A percentile compares a stretch with the other conserved stretches of the same genome.
phyloP scores from a whole-genome alignment of 2,329 filamentous ascomycete species.

The Alternaria tenuissima region DNA sequence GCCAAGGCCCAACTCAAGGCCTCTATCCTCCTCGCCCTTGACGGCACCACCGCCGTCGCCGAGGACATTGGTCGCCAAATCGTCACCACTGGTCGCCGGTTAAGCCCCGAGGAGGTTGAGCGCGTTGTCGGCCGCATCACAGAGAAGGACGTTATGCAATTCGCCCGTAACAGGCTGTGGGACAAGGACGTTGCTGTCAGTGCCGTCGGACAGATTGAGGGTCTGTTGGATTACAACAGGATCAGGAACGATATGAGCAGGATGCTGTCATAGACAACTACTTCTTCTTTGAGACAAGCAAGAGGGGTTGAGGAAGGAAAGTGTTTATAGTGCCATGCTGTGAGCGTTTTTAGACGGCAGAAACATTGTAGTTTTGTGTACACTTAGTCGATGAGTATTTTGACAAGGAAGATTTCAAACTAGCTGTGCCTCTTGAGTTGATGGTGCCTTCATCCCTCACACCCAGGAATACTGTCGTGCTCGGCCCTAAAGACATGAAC shows the following conservation, averaged over 20 bases:
- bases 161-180: conserved; percentile 94
- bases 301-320: not conserved
- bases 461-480: too few species aligned
- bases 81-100: conserved; percentile 92
- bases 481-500: too few species aligned
- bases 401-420: conserved; percentile 36
- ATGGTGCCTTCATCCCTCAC: too few species aligned
- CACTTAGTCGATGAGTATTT: conserved; percentile 39
- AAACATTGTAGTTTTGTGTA: conserved; percentile 45
- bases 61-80: conserved; percentile 99
- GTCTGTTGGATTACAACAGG: conserved; percentile 76
- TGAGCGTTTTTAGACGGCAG: conserved; percentile 16
- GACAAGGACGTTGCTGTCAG: conserved; percentile 95
- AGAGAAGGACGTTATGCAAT: conserved; percentile 96
- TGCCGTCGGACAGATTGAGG: conserved; percentile 93
- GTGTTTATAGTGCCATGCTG: conserved; percentile 28
- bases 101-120: conserved; percentile 94
- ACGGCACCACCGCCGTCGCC: conserved; percentile 95
- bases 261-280: conserved; percentile 59
- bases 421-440: not conserved
- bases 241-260: conserved; percentile 87
- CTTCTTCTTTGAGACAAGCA: not conserved
- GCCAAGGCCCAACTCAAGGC: conserved; percentile 99
- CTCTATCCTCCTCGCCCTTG: conserved; percentile 93
- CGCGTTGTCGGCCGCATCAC: conserved; percentile 86